phyloP scores from a whole-genome alignment of 257 asterid species.

The Nicotiana benthamiana region DNA sequence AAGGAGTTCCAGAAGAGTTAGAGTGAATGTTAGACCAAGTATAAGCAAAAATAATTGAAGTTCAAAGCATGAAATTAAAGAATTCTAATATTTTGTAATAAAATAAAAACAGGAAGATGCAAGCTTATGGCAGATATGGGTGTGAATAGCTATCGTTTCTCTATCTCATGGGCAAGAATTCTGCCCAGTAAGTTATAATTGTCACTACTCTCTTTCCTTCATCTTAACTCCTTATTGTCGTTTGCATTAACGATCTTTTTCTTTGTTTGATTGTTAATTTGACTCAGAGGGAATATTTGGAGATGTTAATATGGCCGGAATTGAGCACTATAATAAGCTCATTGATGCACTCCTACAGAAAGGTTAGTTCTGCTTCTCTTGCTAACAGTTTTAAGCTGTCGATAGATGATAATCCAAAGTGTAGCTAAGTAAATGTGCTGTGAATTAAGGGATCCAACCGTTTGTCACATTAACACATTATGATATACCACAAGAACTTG shows the following conservation, averaged over 20 bases:
- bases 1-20: background rate
- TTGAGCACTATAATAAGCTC: conserved; percentile 43
- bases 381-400: background rate
- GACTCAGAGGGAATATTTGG: conserved; percentile 52
- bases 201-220: background rate
- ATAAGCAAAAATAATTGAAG: background rate
- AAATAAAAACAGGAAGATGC: conserved; percentile 10
- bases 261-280: background rate
- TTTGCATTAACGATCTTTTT: background rate
- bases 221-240: background rate
- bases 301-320: conserved; percentile 43
- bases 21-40: background rate
- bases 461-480: conserved; percentile 49
- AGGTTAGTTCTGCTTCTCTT: conserved; percentile 19
- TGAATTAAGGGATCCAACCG: conserved; percentile 47
- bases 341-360: conserved; percentile 44
- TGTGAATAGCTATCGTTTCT: conserved; percentile 14
- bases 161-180: conserved; percentile 19
- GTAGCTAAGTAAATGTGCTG: background rate
- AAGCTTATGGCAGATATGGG: conserved; percentile 10
- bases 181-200: conserved; percentile 3
- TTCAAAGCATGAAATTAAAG: background rate
- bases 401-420: background rate
- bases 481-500: conserved; percentile 72
- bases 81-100: background rate